Evolutionary conservation across 345 rosid genomes (phyloP), one percentile per base, ranked within the genome.

Genomic region (Viola odorata): DNA sequence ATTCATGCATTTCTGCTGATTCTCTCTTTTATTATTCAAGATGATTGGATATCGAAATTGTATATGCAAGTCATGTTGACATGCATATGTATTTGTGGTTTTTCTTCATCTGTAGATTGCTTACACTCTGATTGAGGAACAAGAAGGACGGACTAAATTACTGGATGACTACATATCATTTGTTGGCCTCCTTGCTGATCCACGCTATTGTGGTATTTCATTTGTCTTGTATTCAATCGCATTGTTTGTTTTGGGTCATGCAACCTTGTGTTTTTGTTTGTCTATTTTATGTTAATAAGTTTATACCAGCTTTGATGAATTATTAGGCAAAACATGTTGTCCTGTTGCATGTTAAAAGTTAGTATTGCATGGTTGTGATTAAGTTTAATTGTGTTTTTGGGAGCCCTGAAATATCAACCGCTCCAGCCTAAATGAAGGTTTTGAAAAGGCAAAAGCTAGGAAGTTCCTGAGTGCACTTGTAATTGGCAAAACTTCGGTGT

Each of bases 181-280:
- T 79, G 98, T 92, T 66, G 75, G 87, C 57, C 94, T 92, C 60
- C 96, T 92, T 53, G 98, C 96, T 39, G 98, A 92, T 82, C 91
- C 96, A 78, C 83, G 90, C 66, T 92, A 87, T 81, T 86, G 96
- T 73, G 98, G 96, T 92, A 92, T 72, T 57, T 73, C 78, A 67
- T 75, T 68, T 67, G 64, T 47, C 69, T 63, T 72, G 78, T 72
- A 74, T 73, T 44, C 61, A 50, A 70, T 75, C 65, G 58, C 50
- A 57, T 74, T 60, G 49, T 13, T 54, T 53, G 52, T 67, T 78
- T 57, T 39, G 6, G 57, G 60, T 55, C 40, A 44, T 13, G 9
- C 60, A 57, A 6, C 32, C 45, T 67, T 42, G 42, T 68, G 41
- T 51, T 62, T 57, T 60, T 65, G 51, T 52, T 73, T 23, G 55